phyloP scores from a whole-genome alignment of 805 yeast species.

The Teunomyces cretensis region DNA sequence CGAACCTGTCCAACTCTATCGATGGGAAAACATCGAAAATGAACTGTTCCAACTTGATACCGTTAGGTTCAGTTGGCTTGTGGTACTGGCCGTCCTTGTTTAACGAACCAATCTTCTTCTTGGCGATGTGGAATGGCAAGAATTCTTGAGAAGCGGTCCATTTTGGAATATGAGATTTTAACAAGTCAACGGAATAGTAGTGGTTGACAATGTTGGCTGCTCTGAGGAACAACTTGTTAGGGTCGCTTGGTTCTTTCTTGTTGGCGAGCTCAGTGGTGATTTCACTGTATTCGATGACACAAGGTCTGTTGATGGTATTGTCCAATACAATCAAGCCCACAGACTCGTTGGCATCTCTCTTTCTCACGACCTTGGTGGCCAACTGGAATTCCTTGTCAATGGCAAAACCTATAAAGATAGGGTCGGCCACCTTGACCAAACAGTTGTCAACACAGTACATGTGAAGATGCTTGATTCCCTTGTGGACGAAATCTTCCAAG shows the following conservation, averaged over 20 bases:
- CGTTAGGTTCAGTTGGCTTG: slow-evolving; percentile 79
- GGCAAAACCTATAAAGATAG: slow-evolving; percentile 84
- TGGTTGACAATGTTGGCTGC: slow-evolving; percentile 98
- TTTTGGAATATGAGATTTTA: slow-evolving; percentile 54
- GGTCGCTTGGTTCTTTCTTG: slow-evolving; percentile 56
- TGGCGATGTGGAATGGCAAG: slow-evolving; percentile 94
- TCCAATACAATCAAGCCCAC: slow-evolving; percentile 90
- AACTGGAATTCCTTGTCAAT: slow-evolving; percentile 63
- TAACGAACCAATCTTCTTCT: slow-evolving; percentile 74
- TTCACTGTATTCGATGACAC: slow-evolving; percentile 95
- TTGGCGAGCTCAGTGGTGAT: slow-evolving; percentile 73
- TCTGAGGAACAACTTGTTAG: slow-evolving; percentile 60
- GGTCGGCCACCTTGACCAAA: slow-evolving; percentile 90
- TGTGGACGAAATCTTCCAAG: slow-evolving; percentile 61
- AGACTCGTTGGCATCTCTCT: slow-evolving; percentile 79
- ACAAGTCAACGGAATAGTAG: slow-evolving; percentile 81
- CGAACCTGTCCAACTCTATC: slow-evolving; percentile 69
- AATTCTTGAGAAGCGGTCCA: slow-evolving; percentile 68
- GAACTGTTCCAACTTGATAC: slow-evolving; percentile 93
- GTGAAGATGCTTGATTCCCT: slow-evolving; percentile 84
- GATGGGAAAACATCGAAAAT: slow-evolving; percentile 94
- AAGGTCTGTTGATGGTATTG: slow-evolving; percentile 57
- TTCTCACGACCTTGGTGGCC: slow-evolving; percentile 94
- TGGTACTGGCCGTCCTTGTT: slow-evolving; percentile 47
- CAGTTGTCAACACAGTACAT: slow-evolving; percentile 97